phyloP scores from a whole-genome alignment of 495 filamentous ascomycete genomes.

The Barbatosphaeria neglecta region DNA sequence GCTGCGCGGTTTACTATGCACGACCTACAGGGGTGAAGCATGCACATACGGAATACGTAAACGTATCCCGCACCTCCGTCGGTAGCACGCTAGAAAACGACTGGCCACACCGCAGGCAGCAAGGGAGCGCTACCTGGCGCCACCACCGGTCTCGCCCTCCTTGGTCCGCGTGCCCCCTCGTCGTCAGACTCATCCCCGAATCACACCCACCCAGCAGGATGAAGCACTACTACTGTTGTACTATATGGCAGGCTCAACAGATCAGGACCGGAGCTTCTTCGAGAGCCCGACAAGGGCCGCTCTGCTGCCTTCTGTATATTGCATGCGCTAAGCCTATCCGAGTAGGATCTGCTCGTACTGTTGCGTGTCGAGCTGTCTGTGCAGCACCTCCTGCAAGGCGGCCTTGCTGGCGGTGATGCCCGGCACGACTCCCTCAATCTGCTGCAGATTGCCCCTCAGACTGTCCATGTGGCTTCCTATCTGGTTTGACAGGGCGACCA shows the following conservation, averaged over 20 bases:
- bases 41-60: no score
- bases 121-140: not conserved
- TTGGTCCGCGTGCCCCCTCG: no score
- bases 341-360: constrained; percentile 30
- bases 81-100: not conserved
- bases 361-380: constrained; percentile 31
- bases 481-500: constrained; percentile 26
- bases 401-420: constrained; percentile 32
- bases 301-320: no score
- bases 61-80: no score
- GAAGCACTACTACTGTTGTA: no score
- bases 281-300: no score
- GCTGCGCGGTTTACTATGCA: no score
- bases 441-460: constrained; percentile 48
- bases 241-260: no score
- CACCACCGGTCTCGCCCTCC: not conserved
- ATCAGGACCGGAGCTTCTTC: no score
- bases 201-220: no score
- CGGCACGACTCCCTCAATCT: constrained; percentile 33
- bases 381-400: constrained; percentile 25
- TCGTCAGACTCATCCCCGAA: no score
- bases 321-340: constrained; percentile 12
- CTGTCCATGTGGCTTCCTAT: constrained; percentile 36
- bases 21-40: not conserved
- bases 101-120: not conserved